Evolutionary conservation across 306 rosid species (phyloP).

Genomic region (Citrullus amarus): DNA sequence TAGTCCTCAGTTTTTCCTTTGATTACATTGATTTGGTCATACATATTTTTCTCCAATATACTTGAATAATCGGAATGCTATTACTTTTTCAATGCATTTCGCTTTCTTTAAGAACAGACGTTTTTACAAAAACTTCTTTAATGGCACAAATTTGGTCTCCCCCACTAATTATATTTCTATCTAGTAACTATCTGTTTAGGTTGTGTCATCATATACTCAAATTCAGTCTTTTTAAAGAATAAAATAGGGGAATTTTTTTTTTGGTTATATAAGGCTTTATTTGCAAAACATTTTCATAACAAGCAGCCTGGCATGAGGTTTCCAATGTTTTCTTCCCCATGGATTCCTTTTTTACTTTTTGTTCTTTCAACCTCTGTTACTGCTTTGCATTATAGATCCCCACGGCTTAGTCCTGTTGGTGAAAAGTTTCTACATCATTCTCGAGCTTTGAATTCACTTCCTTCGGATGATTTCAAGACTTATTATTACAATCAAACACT

Average conservation of each 20-base stretch:
- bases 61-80: neutral
- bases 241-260: neutral
- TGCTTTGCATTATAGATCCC: conserved; percentile 18
- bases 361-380: conserved; percentile 13
- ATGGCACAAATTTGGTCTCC: neutral
- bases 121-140: neutral
- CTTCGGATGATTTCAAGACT: conserved; percentile 22
- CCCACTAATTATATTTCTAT: neutral
- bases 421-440: conserved; percentile 12
- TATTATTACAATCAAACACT: conserved; percentile 43
- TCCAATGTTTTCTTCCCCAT: conserved; percentile 7
- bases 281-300: neutral
- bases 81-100: neutral
- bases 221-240: neutral
- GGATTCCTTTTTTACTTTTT: conserved; percentile 16
- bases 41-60: neutral
- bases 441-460: neutral
- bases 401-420: conserved; percentile 40
- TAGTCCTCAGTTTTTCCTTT: neutral
- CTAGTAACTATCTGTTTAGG: neutral
- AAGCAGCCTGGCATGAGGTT: neutral
- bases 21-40: neutral
- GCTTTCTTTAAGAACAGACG: neutral
- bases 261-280: neutral
- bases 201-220: neutral